phyloP scores from a whole-genome alignment of 2,329 filamentous ascomycete species.

The Celoporthe dispersa region DNA sequence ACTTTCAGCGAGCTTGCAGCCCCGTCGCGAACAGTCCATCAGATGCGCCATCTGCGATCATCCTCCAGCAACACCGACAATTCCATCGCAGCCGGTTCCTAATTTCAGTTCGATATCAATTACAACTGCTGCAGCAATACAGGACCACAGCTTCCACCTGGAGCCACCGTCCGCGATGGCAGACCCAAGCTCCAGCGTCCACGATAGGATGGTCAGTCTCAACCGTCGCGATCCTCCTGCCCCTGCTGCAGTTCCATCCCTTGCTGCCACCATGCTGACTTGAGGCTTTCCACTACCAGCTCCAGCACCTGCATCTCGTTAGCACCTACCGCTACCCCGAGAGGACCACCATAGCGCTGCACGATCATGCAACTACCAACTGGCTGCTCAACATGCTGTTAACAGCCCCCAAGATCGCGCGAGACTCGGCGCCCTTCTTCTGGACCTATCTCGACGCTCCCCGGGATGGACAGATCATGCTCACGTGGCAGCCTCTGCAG shows the following conservation, averaged over 20 bases:
- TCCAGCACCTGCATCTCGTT: conserved; percentile 87
- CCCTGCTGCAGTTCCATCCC: background rate
- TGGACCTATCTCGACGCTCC: conserved; percentile 92
- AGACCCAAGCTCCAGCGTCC: conserved; percentile 42
- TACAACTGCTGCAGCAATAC: background rate
- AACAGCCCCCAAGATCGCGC: conserved; percentile 81
- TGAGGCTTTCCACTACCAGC: conserved; percentile 49
- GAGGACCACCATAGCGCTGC: conserved; percentile 70
- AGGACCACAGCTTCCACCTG: conserved; percentile 19
- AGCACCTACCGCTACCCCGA: conserved; percentile 82
- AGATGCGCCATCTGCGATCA: conserved; percentile 25
- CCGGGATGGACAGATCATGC: conserved; percentile 77
- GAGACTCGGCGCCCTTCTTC: conserved; percentile 83
- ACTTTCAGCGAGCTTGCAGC: conserved; percentile 8
- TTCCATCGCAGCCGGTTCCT: background rate
- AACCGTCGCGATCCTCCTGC: background rate
- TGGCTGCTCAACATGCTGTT: conserved; percentile 63
- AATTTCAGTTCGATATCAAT: background rate
- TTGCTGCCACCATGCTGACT: conserved; percentile 40
- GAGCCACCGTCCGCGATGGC: conserved; percentile 32
- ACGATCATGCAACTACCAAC: conserved; percentile 70
- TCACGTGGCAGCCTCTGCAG: conserved; percentile 86
- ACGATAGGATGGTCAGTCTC: conserved; percentile 35
- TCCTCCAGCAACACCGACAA: conserved; percentile 17
- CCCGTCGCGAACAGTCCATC: conserved; percentile 12